A percentile compares a stretch with the other conserved stretches of the same genome.
These are phyloP conservation scores for Pichia ethanolica DNA, from an alignment of 805 yeast species.

Conservation along the genomic window DNA sequence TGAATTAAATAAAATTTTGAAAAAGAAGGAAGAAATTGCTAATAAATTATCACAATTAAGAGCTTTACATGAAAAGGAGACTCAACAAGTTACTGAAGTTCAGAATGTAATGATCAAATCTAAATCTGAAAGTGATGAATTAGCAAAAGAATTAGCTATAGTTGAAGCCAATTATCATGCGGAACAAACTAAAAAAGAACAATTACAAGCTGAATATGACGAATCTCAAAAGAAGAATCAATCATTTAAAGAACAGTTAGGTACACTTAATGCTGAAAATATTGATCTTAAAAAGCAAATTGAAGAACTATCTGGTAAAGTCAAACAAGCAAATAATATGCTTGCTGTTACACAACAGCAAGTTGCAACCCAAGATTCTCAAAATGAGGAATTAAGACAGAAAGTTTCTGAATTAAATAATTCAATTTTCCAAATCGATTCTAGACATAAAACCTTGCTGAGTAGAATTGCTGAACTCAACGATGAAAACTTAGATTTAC, in stretches of 20 bases:
- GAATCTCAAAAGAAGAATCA: conserved; percentile 63
- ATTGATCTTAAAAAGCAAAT: conserved; percentile 51
- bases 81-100: conserved; percentile 63
- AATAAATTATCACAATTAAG: conserved; percentile 60
- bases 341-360: conserved; percentile 64
- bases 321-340: conserved; percentile 55
- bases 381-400: conserved; percentile 30
- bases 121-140: conserved; percentile 56
- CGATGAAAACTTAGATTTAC: conserved; percentile 37
- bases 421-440: conserved; percentile 22
- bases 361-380: conserved; percentile 48
- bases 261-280: conserved; percentile 58
- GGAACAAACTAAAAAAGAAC: conserved; percentile 55
- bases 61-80: conserved; percentile 70
- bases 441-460: conserved; percentile 19
- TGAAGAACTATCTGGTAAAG: conserved; percentile 43
- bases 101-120: conserved; percentile 55
- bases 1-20: conserved; percentile 63
- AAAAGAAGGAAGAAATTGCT: conserved; percentile 64
- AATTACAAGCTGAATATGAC: conserved; percentile 52
- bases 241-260: conserved; percentile 59
- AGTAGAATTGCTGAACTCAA: conserved; percentile 19
- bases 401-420: conserved; percentile 20
- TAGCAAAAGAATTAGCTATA: conserved; percentile 64
- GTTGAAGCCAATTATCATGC: conserved; percentile 75